A percentile compares a stretch with the other conserved stretches of the same genome.
Conservation (phyloP, 768 basidiomycete genomes). For the Xerocomus potaroensis region DNA sequence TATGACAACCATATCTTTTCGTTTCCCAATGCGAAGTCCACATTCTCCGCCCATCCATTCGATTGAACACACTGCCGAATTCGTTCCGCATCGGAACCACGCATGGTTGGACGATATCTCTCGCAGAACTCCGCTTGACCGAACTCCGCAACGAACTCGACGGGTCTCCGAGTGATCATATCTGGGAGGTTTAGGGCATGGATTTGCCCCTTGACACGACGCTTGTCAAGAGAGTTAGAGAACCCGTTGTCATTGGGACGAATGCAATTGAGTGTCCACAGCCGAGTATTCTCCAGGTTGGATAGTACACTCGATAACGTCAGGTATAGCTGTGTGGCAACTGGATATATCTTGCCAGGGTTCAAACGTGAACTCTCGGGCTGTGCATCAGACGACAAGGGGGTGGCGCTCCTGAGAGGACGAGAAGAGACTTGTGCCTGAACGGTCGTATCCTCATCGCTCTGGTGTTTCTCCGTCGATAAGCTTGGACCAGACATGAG, state of each 20-base stretch:
- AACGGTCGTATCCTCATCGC: conserved; percentile 54
- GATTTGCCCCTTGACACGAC: conserved; percentile 55
- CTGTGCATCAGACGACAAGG: conserved; percentile 24
- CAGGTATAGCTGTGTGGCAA: conserved; percentile 56
- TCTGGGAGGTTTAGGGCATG: conserved; percentile 50
- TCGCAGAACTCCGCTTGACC: conserved; percentile 47
- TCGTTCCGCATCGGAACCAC: conserved; percentile 43
- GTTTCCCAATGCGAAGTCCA: conserved; percentile 53
- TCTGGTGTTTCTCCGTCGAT: conserved; percentile 53
- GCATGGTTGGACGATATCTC: conserved; percentile 49
- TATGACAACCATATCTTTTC: conserved; percentile 54
- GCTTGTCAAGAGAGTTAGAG: conserved; percentile 61
- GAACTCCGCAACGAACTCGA: conserved; percentile 51
- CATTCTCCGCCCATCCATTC: conserved; percentile 49
- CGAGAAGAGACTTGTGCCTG: conserved; percentile 61
- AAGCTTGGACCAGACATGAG: conserved; percentile 60
- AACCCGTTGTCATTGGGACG: conserved; percentile 63
- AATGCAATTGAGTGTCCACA: conserved; percentile 59
- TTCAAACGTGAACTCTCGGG: conserved; percentile 44
- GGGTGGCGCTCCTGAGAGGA: conserved; percentile 47
- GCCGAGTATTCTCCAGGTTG: conserved; percentile 40
- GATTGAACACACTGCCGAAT: conserved; percentile 47
- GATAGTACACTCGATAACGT: conserved; percentile 45
- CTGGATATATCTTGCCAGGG: conserved; percentile 49
- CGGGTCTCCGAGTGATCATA: conserved; percentile 42